Base-by-base conservation (phyloP, 169 alveolate species). In the Plasmodium adleri region DNA sequence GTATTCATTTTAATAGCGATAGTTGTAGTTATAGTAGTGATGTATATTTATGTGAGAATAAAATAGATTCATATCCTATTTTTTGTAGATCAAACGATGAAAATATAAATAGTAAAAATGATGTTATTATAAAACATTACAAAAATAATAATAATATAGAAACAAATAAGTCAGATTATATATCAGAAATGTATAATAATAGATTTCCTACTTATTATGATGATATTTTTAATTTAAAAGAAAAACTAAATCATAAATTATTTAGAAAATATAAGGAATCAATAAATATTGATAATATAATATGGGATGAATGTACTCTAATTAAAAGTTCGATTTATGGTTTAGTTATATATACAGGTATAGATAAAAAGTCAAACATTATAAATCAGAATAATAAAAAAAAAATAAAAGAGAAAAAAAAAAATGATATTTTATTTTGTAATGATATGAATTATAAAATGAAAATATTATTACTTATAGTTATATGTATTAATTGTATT, bases 301-400 rank as follows among this genome's bases (percentile, higher is more conserved):
- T 74, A 60, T 74, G 88, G 88, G 20, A 72, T 50, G 50, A 52
- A 22, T 58, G 70, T 66, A 74, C 10, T 12, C 58, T 74, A n/a
- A 58, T 74, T n/a, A 7, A 49, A 66, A 72, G 88, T n/a, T 58
- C 22, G 17, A 32, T 74, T 5, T 74, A 74, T 74, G 88, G 88
- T 8, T 66, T 74, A n/a, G 88, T 74, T 24, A 59, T 62, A 13
- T 74, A 74, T 49, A 66, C 73, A 59, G 88, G 88, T 12, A 17
- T 22, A 58, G 88, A 74, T 24, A 74, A 74, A 59, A 74, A 74
- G 62, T 39, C 73, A 7, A 74, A 49, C 5, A 50, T 74, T 8
- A 59, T 26, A n/a, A 24, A 58, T 63, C 28, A 52, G 8, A 74
- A 49, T n/a, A 39, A 6, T 39, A 39, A 39, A 39, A 39, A 5